Conservation (phyloP, 2,329 filamentous ascomycete genomes). For the Arthrobotrys entomopaga region DNA sequence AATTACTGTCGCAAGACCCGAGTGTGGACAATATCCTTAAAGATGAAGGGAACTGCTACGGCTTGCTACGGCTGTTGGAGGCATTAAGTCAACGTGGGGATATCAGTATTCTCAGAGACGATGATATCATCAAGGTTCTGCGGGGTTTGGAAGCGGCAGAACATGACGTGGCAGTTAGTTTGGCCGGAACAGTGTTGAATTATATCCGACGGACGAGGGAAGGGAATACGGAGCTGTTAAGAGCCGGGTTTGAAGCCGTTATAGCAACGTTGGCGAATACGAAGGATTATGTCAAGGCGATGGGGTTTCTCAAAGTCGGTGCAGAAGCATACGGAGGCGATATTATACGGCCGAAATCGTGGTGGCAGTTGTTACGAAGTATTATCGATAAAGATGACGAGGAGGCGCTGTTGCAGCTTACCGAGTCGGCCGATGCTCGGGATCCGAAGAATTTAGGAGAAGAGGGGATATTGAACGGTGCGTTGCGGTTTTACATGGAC, state of each 20-base stretch:
- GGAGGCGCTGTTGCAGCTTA: slow-evolving; percentile 39
- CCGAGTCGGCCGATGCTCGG: slow-evolving; percentile 29
- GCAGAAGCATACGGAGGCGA: slow-evolving; percentile 32
- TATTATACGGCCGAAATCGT: slow-evolving; percentile 37
- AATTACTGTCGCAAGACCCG: slow-evolving; percentile 27
- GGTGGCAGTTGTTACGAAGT: slow-evolving; percentile 44
- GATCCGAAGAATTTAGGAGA: slow-evolving; percentile 36
- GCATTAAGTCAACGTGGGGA: slow-evolving; percentile 37
- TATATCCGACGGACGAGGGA: slow-evolving; percentile 43
- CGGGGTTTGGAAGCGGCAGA: slow-evolving; percentile 22
- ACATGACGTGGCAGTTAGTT: slow-evolving; percentile 32
- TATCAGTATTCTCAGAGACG: slow-evolving; percentile 21
- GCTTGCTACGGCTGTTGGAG: slow-evolving; percentile 43
- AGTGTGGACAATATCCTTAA: slow-evolving; percentile 18
- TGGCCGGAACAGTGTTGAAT: slow-evolving; percentile 35
- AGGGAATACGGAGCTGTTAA: neutral
- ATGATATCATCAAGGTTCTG: slow-evolving; percentile 15
- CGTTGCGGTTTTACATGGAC: slow-evolving; percentile 50
- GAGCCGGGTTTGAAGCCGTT: slow-evolving; percentile 46
- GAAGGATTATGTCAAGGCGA: slow-evolving; percentile 39
- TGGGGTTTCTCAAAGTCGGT: slow-evolving; percentile 48
- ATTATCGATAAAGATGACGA: slow-evolving; percentile 49
- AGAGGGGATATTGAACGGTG: slow-evolving; percentile 33
- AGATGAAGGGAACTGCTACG: slow-evolving; percentile 46
- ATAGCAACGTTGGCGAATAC: slow-evolving; percentile 46